Conservation (phyloP, 2,329 filamentous ascomycete species). For the Fusarium falciforme region DNA sequence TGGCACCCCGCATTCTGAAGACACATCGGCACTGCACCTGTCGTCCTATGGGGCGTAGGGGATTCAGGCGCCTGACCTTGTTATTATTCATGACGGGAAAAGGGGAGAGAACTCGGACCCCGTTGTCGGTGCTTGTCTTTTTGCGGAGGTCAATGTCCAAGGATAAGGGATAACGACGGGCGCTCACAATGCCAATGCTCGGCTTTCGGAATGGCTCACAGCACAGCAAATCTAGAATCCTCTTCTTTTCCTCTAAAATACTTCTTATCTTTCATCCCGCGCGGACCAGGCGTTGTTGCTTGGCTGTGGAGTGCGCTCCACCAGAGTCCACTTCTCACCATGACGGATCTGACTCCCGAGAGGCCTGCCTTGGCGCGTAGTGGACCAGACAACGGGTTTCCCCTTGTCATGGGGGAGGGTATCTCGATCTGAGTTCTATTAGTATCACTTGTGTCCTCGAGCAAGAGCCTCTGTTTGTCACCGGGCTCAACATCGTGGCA, state of each 20-base stretch:
- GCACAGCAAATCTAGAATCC: background rate
- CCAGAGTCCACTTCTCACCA: background rate
- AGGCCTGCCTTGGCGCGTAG: background rate
- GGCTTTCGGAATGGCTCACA: background rate
- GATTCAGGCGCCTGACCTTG: background rate
- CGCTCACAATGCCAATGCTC: background rate
- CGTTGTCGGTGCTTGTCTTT: background rate
- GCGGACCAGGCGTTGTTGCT: background rate
- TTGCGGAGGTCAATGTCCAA: conserved; percentile 1
- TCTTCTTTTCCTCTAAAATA: background rate
- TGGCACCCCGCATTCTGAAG: background rate
- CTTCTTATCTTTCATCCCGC: background rate
- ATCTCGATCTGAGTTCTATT: background rate
- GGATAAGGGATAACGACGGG: background rate
- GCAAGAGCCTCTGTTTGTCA: background rate
- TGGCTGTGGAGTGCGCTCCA: conserved; percentile 1
- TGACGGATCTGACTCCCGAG: conserved; percentile 4
- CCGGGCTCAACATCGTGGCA: background rate
- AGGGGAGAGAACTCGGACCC: background rate
- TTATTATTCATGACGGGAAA: background rate
- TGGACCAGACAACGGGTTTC: background rate
- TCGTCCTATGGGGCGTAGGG: background rate
- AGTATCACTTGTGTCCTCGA: background rate
- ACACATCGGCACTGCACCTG: background rate
- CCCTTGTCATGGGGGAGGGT: background rate